Evolutionary conservation across 768 basidiomycete genomes (phyloP), one percentile per base, ranked within the genome.

Genomic region (Piloderma croceum): DNA sequence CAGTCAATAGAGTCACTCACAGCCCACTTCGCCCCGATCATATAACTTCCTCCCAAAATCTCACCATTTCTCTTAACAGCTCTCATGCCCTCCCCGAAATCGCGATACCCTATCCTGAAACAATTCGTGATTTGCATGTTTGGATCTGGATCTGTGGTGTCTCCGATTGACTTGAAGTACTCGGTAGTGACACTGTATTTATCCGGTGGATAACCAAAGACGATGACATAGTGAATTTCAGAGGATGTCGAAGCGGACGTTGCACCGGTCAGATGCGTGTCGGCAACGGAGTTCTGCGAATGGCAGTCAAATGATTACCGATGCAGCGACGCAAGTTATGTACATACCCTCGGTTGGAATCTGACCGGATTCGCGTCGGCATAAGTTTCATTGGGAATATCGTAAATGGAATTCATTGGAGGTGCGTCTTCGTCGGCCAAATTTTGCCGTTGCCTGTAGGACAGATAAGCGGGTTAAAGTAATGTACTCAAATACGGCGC

Each of bases 181-280:
- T 84, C 83, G 12, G 76, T 77, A 0, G 83, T 79, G 12, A 79
- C 55, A 38, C 74, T 77, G 57, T 83, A 85, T 53, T 80, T 80
- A 59, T 90, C 85, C 23, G 77, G 67, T 5, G 90, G 89, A 56
- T 90, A 93, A n/a, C 90, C 90, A 45, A 90, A 93, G 38, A 93
- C 79, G 52, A 90, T 69, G 24, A 93, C 69, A 52, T 82, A 83
- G 21, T 74, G 57, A 3, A 74, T 67, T 20, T 76, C 71, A 9
- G 62, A 36, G 5, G 65, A 44, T 31, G 58, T 43, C n/a, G 61
- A 43, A 34, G 58, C 31, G 22, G 64, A 40, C 27, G 53, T 57
- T 44, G 43, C 44, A 22, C 45, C 67, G 46, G 46, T 54, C 3
- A 70, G 54, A 12, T 71, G 69, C 6, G 43, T 50, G 32, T 76